Evolutionary conservation across 2,329 filamentous ascomycete genomes (phyloP).

Genomic region (Neoascochyta sp.): DNA sequence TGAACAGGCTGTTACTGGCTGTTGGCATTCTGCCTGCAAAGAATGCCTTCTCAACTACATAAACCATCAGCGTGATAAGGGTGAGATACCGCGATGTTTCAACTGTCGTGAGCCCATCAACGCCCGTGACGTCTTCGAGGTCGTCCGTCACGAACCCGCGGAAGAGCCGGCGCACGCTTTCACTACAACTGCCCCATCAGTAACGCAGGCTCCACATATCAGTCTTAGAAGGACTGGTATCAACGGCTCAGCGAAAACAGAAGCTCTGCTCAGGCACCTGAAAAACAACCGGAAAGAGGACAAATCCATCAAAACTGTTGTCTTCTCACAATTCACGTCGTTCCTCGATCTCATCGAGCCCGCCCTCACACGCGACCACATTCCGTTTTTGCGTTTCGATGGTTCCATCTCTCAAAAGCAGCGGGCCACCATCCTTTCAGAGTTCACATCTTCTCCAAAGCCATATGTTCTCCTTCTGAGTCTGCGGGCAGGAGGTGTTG

Average conservation of each 20-base stretch:
- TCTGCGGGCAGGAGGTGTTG: conserved; percentile 86
- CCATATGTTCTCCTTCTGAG: conserved; percentile 78
- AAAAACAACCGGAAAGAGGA: conserved; percentile 63
- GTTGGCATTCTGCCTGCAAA: conserved; percentile 97
- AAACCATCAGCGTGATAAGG: conserved; percentile 75
- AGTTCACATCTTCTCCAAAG: conserved; percentile 59
- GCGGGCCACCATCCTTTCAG: conserved; percentile 69
- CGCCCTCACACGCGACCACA: conserved; percentile 66
- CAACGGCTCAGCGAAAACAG: conserved; percentile 83
- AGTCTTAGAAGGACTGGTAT: conserved; percentile 59
- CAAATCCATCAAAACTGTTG: conserved; percentile 76
- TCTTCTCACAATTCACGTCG: conserved; percentile 97
- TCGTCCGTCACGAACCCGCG: conserved; percentile 72
- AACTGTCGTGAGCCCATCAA: conserved; percentile 83
- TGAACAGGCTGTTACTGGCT: conserved; percentile 89
- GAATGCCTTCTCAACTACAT: conserved; percentile 89
- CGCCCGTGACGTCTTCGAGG: conserved; percentile 83
- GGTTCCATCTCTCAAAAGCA: conserved; percentile 84
- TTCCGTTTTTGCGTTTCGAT: conserved; percentile 83
- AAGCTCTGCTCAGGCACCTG: conserved; percentile 71
- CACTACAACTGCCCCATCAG: conserved; percentile 25
- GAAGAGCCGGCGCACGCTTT: conserved; percentile 44
- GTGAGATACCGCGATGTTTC: conserved; percentile 76
- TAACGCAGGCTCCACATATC: conserved; percentile 47
- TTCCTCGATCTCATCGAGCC: conserved; percentile 90